These are phyloP conservation scores for Nicotiana knightiana DNA, from an alignment of 257 asterid genomes.

Conservation along the genomic window DNA sequence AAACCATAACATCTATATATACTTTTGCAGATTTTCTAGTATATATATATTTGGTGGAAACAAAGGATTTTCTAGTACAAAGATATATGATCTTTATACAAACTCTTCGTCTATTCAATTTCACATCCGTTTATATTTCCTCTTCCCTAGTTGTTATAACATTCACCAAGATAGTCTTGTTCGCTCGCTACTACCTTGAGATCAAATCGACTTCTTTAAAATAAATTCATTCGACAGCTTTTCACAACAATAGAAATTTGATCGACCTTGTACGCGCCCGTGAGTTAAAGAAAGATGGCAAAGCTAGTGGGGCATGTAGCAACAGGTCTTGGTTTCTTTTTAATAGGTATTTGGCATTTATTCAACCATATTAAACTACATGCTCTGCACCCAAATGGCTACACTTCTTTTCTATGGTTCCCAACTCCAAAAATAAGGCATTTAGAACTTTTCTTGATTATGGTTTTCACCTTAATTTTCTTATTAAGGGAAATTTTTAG, in stretches of 20 bases:
- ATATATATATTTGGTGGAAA: neutral
- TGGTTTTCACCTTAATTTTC: constrained; percentile 29
- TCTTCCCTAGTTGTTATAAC: neutral
- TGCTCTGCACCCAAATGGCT: constrained; percentile 43
- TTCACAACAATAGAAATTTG: neutral
- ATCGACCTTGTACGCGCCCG: too few species aligned
- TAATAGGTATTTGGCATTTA: constrained; percentile 71
- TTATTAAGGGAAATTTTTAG: constrained; percentile 40
- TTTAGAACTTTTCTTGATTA: constrained; percentile 47
- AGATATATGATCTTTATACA: neutral
- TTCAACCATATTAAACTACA: constrained; percentile 57
- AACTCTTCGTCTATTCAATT: neutral
- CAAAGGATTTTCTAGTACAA: neutral
- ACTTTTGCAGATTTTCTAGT: neutral
- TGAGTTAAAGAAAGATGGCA: constrained; percentile 26
- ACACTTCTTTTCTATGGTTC: constrained; percentile 58
- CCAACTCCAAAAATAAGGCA: constrained; percentile 37
- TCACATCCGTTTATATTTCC: neutral
- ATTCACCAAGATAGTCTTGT: neutral
- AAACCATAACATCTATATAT: neutral
- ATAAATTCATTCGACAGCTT: neutral
- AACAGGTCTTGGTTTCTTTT: constrained; percentile 54
- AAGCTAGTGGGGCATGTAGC: constrained; percentile 57
- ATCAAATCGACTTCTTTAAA: neutral
- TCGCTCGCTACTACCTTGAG: neutral